These are phyloP conservation scores for Pythium diclinum DNA, from an alignment of 352 stramenopile genomes.

Conservation along the genomic window DNA sequence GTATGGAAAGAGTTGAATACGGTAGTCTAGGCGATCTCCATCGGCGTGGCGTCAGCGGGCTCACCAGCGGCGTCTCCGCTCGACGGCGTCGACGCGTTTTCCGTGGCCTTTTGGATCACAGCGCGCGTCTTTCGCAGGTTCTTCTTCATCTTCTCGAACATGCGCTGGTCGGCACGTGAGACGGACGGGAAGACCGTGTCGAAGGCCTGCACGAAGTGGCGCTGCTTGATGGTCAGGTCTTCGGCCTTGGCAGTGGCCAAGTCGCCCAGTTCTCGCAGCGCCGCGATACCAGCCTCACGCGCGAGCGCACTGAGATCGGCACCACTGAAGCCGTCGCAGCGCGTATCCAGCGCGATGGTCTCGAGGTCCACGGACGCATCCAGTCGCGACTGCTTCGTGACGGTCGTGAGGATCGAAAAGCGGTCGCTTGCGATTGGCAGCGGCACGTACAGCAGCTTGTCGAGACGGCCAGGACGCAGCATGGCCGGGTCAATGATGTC, in stretches of 20 bases:
- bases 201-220: constrained; percentile 74
- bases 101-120: constrained; percentile 11
- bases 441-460: constrained; percentile 98
- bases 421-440: constrained; percentile 84
- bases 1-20: not conserved
- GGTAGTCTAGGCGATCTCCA: constrained; percentile 6
- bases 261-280: constrained; percentile 78
- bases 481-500: constrained; percentile 99
- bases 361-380: constrained; percentile 84
- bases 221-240: constrained; percentile 53
- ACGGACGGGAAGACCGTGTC: constrained; percentile 82
- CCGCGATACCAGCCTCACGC: constrained; percentile 94
- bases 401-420: constrained; percentile 90
- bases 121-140: constrained; percentile 70
- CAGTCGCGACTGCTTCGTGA: constrained; percentile 73
- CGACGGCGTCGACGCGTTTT: not conserved
- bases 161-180: constrained; percentile 74
- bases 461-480: constrained; percentile 96
- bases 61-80: not conserved
- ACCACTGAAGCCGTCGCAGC: constrained; percentile 95
- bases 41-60: not conserved
- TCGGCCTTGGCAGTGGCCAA: constrained; percentile 27
- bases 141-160: constrained; percentile 90
- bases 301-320: constrained; percentile 97
- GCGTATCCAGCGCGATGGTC: constrained; percentile 84